These are phyloP conservation scores for Botrytis squamosa DNA, from an alignment of 2,329 filamentous ascomycete genomes.

Conservation along the genomic window DNA sequence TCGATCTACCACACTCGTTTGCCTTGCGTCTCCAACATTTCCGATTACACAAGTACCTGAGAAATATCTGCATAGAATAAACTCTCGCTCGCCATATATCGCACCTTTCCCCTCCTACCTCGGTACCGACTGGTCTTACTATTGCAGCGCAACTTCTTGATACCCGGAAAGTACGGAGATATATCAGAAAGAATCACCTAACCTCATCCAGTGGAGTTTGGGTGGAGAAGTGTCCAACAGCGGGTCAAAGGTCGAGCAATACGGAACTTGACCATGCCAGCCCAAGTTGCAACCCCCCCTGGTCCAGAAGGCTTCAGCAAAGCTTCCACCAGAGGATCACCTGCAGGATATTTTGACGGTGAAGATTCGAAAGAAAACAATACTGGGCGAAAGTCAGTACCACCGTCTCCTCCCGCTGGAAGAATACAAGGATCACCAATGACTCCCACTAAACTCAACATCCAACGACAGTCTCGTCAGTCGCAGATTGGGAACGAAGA, in stretches of 20 bases:
- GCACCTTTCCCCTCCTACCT: background rate
- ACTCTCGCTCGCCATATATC: background rate
- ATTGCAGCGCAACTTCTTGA: background rate
- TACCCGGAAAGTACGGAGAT: background rate
- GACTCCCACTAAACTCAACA: constrained; percentile 57
- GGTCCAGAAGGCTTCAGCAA: constrained; percentile 26
- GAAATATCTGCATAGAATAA: background rate
- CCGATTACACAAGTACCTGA: background rate
- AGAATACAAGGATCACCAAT: constrained; percentile 52
- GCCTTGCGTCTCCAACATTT: background rate
- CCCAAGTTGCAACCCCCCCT: constrained; percentile 30
- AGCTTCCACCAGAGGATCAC: constrained; percentile 20
- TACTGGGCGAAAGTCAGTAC: constrained; percentile 27
- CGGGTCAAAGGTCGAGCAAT: constrained; percentile 14
- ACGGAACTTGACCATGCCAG: constrained; percentile 13
- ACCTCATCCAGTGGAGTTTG: background rate
- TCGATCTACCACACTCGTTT: constrained; percentile 1
- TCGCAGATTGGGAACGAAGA: constrained; percentile 49
- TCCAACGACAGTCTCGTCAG: constrained; percentile 51
- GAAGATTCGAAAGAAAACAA: constrained; percentile 33
- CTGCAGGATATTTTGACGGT: constrained; percentile 22
- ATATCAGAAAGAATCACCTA: background rate
- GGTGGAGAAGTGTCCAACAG: constrained; percentile 13
- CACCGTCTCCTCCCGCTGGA: constrained; percentile 31
- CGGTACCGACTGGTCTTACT: background rate